Conservation (phyloP, 169 alveolate genomes). For the Plasmodium reichenowi region DNA sequence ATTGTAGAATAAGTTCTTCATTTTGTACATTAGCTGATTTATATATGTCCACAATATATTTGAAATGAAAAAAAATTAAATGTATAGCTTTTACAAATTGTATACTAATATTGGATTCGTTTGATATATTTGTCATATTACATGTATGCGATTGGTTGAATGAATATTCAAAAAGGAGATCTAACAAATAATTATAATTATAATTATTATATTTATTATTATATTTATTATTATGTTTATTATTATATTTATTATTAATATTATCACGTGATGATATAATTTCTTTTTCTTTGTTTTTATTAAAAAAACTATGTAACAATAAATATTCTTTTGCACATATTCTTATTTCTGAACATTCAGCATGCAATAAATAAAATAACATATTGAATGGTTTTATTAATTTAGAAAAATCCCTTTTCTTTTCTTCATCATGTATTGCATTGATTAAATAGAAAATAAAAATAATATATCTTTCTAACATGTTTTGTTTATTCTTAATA, state of each 20-base stretch:
- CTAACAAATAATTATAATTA: no score
- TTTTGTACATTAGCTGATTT: not conserved
- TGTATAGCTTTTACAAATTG: not conserved
- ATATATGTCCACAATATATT: conserved; percentile 17
- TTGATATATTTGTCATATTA: no score
- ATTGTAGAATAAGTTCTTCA: not conserved
- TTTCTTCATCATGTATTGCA: conserved; percentile 2
- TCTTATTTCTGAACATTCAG: conserved; percentile 27
- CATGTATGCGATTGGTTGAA: no score
- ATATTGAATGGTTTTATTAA: conserved; percentile 16
- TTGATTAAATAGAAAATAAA: conserved; percentile 28
- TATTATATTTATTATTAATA: not conserved
- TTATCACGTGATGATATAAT: not conserved
- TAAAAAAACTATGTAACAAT: not conserved
- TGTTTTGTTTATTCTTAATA: conserved; percentile 26
- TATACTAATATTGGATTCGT: no score
- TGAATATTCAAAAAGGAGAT: no score
- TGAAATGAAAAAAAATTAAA: conserved; percentile 29
- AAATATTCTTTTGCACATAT: conserved; percentile 15
- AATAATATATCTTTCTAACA: conserved; percentile 34
- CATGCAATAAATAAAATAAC: conserved; percentile 19
- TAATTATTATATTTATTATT: no score
- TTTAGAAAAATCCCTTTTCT: conserved; percentile 13
- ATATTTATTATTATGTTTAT: no score
- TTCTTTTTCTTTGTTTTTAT: no score